Conservation (phyloP, 495 filamentous ascomycete genomes). For the Trichoderma virens region DNA sequence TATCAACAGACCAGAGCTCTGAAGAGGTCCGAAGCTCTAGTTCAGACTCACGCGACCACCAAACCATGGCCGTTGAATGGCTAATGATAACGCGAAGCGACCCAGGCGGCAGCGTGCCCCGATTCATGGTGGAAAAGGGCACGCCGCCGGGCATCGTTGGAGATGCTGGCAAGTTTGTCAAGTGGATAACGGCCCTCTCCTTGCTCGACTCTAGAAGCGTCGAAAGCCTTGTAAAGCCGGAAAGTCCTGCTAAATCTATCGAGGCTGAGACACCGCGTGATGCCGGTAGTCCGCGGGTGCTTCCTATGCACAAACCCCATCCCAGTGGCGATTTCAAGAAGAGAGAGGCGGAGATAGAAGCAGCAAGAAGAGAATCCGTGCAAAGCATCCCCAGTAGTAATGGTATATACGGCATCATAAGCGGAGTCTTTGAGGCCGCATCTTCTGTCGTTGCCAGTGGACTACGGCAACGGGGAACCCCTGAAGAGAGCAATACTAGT, state of each 20-base stretch:
- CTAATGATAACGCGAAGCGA: constrained; percentile 95
- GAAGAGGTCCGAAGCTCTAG: constrained; percentile 16
- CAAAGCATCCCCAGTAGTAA: constrained; percentile 32
- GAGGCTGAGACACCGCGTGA: neutral
- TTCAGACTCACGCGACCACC: constrained; percentile 42
- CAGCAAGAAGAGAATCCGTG: constrained; percentile 15
- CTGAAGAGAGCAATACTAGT: neutral
- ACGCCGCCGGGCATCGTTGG: constrained; percentile 76
- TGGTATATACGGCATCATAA: constrained; percentile 44
- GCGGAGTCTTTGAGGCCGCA: constrained; percentile 35
- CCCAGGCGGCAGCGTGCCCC: constrained; percentile 83
- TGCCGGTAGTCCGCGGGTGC: neutral
- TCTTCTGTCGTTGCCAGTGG: constrained; percentile 33
- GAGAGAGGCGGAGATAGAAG: constrained; percentile 14
- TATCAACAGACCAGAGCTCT: constrained; percentile 25
- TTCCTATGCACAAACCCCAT: neutral
- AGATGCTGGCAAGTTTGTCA: constrained; percentile 78
- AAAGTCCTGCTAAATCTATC: neutral
- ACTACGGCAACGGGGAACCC: constrained; percentile 22
- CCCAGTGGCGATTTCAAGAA: constrained; percentile 13
- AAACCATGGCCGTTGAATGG: constrained; percentile 67
- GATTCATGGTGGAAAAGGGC: constrained; percentile 90
- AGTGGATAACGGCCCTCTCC: constrained; percentile 62
- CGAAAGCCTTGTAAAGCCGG: constrained; percentile 16
- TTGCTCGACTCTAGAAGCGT: neutral